A percentile compares a stretch with the other conserved stretches of the same genome.
Evolutionary conservation across 768 basidiomycete genomes (phyloP).

Genomic region (Rubroboletus pulcherrimus): DNA sequence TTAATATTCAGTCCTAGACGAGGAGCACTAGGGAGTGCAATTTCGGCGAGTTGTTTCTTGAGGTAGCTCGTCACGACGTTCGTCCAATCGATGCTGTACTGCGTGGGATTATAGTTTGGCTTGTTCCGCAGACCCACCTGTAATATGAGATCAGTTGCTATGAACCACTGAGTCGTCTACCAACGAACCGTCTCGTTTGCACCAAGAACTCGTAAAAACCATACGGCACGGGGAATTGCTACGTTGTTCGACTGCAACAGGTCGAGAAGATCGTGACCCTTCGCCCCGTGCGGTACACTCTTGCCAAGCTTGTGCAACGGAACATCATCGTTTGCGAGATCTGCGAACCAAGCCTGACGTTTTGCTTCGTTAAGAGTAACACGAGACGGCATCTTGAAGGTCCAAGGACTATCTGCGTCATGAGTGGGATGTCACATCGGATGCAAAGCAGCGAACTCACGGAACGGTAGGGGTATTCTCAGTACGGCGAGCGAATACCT

Average conservation of each 20-base stretch:
- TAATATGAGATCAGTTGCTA: neutral
- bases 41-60: constrained; percentile 78
- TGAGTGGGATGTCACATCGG: neutral
- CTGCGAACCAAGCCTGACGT: constrained; percentile 78
- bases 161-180: neutral
- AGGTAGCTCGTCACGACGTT: constrained; percentile 75
- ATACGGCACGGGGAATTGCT: constrained; percentile 76
- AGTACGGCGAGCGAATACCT: constrained; percentile 62
- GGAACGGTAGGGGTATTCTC: constrained; percentile 57
- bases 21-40: constrained; percentile 75
- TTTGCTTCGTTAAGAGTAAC: constrained; percentile 79
- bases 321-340: constrained; percentile 76
- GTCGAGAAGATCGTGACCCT: constrained; percentile 80
- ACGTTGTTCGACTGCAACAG: constrained; percentile 73
- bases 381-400: constrained; percentile 78
- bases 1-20: constrained; percentile 77
- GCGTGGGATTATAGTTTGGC: constrained; percentile 74
- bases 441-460: constrained; percentile 40
- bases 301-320: constrained; percentile 80
- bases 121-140: constrained; percentile 76
- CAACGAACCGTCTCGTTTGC: constrained; percentile 73
- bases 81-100: constrained; percentile 85
- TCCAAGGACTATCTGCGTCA: constrained; percentile 39
- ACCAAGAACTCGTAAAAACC: constrained; percentile 84
- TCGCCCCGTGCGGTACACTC: constrained; percentile 82